Evolutionary conservation across 2,329 filamentous ascomycete genomes (phyloP).

Genomic region (Fusarium equiseti): DNA sequence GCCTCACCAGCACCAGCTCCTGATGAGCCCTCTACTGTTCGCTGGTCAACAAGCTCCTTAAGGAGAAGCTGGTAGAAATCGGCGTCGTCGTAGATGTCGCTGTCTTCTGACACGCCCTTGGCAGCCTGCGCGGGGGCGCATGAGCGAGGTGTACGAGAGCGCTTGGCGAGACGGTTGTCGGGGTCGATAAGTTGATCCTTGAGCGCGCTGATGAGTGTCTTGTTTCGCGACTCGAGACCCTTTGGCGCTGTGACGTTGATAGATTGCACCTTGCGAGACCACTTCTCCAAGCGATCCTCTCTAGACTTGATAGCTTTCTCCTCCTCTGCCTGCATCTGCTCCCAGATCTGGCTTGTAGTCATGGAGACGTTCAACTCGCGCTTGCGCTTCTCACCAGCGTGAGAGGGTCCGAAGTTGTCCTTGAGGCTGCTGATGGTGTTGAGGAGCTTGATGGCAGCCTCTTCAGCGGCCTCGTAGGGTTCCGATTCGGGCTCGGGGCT

Average conservation of each 20-base stretch:
- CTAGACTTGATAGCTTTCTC: constrained; percentile 69
- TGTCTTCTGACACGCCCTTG: constrained; percentile 67
- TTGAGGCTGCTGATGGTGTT: constrained; percentile 81
- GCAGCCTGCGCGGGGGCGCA: constrained; percentile 79
- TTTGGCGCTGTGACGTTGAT: constrained; percentile 58
- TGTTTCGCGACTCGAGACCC: constrained; percentile 49
- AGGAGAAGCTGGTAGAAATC: constrained; percentile 95
- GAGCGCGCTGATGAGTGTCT: constrained; percentile 72
- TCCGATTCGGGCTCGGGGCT: constrained; percentile 56
- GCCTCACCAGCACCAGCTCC: constrained; percentile 55
- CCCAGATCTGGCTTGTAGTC: constrained; percentile 76
- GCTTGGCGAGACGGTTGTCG: constrained; percentile 73
- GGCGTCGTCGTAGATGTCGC: constrained; percentile 87
- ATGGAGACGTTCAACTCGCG: constrained; percentile 65
- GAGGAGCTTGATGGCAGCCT: constrained; percentile 86
- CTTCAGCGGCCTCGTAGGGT: constrained; percentile 81
- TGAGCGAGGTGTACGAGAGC: constrained; percentile 78
- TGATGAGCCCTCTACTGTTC: constrained; percentile 75
- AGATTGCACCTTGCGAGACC: constrained; percentile 77
- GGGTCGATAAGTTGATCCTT: constrained; percentile 75
- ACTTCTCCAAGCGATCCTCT: constrained; percentile 84
- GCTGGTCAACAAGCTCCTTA: constrained; percentile 92
- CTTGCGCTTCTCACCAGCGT: constrained; percentile 72
- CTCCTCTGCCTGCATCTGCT: constrained; percentile 76
- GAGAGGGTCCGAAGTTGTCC: constrained; percentile 66